phyloP scores from a whole-genome alignment of 805 yeast genomes.

The Candida oleophila region DNA sequence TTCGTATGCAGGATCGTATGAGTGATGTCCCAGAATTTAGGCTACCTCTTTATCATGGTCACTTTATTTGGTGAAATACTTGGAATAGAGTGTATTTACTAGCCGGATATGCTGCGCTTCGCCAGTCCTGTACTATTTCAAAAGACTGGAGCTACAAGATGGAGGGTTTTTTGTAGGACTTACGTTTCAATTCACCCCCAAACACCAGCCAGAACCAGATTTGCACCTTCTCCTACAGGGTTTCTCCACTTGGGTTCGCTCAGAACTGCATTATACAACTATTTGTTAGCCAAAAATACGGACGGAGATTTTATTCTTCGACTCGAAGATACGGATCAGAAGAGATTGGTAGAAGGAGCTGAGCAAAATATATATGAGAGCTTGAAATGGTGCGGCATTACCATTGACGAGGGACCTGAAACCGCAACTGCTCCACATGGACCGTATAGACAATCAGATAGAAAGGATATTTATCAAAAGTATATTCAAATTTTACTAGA shows the following conservation, averaged over 20 bases:
- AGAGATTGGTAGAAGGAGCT: slow-evolving; percentile 75
- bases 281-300: slow-evolving; percentile 73
- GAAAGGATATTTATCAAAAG: slow-evolving; percentile 62
- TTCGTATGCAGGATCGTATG: neutral
- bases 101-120: too few species aligned
- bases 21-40: neutral
- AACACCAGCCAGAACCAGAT: slow-evolving; percentile 76
- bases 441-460: slow-evolving; percentile 84
- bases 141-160: neutral
- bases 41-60: too few species aligned
- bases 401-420: slow-evolving; percentile 80
- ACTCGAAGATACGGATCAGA: slow-evolving; percentile 91
- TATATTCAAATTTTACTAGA: slow-evolving; percentile 58
- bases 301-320: slow-evolving; percentile 80
- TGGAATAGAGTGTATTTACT: too few species aligned
- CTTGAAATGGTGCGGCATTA: slow-evolving; percentile 72
- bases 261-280: slow-evolving; percentile 91
- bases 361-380: slow-evolving; percentile 76
- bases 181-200: slow-evolving; percentile 35
- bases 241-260: slow-evolving; percentile 89
- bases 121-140: too few species aligned
- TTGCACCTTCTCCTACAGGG: slow-evolving; percentile 99
- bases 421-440: slow-evolving; percentile 54
- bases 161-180: neutral
- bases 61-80: too few species aligned